Evolutionary conservation across 1,284 basidiomycete species (phyloP), one percentile per base, ranked within the genome.

Genomic region (Filobasidium uniguttulatum): DNA sequence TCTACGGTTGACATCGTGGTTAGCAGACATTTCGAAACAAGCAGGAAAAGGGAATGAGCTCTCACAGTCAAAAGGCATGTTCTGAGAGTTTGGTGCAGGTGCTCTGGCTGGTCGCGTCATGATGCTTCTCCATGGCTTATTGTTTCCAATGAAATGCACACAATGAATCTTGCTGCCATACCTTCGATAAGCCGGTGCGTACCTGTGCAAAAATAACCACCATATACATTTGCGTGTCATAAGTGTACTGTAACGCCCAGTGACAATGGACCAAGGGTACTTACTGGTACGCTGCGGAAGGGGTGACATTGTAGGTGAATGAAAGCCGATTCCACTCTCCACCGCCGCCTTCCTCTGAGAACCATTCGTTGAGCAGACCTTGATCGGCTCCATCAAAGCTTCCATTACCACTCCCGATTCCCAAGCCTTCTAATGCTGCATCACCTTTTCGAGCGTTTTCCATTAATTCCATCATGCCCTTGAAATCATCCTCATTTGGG

Each of bases 331-430:
- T 79, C 91, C 91, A 97, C 57, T 85, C 72, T 9, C 71, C 73
- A 26, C 85, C 89, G 46, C 82, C 77, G 0, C 67, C 66, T 47
- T 71, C 72, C 29, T 69, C 68, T 0, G 69, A 69, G 59, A 74
- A 77, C 82, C 84, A 96, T 71, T 96, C 89, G 62, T 98, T 98
- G 55, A 97, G 74, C 51, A 97, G 53, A 3, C 93, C 93, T 68
- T 97, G 93, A 70, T 97, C 93, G 19, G 88, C 93, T 5, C 93
- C 93, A 61, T 98, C 93, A 84, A 93, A 97, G 46, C 81, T 84
- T 10, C 90, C 90, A 57, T 82, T 82, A 6, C 65, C 64, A 2
- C 26, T 44, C 17, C 50, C 49, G 37, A 56, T 40, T 48, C 56
- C 19, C 55, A 56, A 31, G 76, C 71, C 54, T 79, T 77, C 48